Evolutionary conservation across 1,139 yeast species (phyloP), one percentile per base, ranked within the genome.

Genomic region (Geotrichum histeridarum): DNA sequence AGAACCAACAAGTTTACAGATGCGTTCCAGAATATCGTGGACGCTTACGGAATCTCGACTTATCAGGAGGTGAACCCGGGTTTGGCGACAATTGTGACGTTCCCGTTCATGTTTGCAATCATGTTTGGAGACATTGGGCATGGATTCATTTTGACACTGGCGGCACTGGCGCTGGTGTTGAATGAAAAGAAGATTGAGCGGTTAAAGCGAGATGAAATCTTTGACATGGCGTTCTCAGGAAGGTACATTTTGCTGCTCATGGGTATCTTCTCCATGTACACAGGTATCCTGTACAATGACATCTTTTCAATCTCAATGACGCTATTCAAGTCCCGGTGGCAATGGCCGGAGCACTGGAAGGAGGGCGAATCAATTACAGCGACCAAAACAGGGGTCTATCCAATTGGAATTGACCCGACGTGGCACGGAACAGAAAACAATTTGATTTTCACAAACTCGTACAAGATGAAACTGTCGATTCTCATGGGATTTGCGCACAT

Each of bases 61-160:
- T 91, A 93, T 71, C 90, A 88, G 67, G 99, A 93, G 70, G 94
- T 93, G 38, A 93, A 93, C 66, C 97, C 99, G 1, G 98, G 96
- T 54, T 77, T 93, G 61, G 95, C 99, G 4, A 88, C 99, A 0
- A 80, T 91, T 48, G 86, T 93, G 37, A 93, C 99, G 0, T 93
- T 93, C 74, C 99, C 99, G 12, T 93, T 94, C 71, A 89, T 93
- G 96, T 93, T 93, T 75, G 97, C 99, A 38, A 87, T 94, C 63
- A 93, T 93, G 99, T 93, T 93, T 77, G 99, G 99, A 71, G 99
- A 93, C 73, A 72, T 91, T 59, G 99, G 99, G 3, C 99, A 93
- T 70, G 99, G 99, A 15, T 75, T 89, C 54, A 79, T 94, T 58
- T 76, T 94, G 63, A 74, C 83, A 46, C 70, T 88, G 60, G 91